These are phyloP conservation scores for Hortiboletus flavorubellus DNA, from an alignment of 768 basidiomycete species.

Conservation along the genomic window DNA sequence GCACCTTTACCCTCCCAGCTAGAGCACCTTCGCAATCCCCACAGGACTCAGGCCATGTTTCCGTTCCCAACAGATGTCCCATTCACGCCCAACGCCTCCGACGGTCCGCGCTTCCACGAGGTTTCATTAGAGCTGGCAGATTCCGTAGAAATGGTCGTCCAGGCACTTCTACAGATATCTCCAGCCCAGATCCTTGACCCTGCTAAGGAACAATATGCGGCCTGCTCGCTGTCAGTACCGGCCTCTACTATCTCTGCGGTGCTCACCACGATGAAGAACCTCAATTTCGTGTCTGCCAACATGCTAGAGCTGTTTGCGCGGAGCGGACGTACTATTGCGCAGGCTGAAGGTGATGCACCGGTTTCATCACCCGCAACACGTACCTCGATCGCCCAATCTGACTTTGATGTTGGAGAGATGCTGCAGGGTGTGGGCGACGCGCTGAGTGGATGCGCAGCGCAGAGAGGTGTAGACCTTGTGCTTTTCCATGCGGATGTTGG, in stretches of 20 bases:
- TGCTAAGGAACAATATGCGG: slow-evolving; percentile 91
- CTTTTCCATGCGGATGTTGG: slow-evolving; percentile 87
- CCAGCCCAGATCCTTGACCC: slow-evolving; percentile 88
- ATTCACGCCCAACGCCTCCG: slow-evolving; percentile 19
- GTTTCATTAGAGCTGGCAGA: slow-evolving; percentile 88
- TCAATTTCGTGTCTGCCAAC: slow-evolving; percentile 92
- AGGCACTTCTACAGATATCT: slow-evolving; percentile 87
- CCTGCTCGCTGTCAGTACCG: slow-evolving; percentile 83
- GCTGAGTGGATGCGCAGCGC: slow-evolving; percentile 77
- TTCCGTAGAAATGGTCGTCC: slow-evolving; percentile 84
- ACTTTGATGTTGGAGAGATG: slow-evolving; percentile 92
- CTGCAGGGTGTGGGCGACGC: slow-evolving; percentile 88
- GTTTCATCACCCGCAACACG: slow-evolving; percentile 20
- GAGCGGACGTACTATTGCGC: slow-evolving; percentile 13
- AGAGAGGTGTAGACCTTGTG: slow-evolving; percentile 85
- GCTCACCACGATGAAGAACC: slow-evolving; percentile 87
- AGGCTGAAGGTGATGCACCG: slow-evolving; percentile 14
- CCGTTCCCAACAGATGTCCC: slow-evolving; percentile 14
- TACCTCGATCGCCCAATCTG: slow-evolving; percentile 35
- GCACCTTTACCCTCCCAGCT: slow-evolving; percentile 79
- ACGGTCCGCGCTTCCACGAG: slow-evolving; percentile 49
- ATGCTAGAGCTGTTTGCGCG: slow-evolving; percentile 44
- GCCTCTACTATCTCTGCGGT: slow-evolving; percentile 85
- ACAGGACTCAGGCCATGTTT: slow-evolving; percentile 29
- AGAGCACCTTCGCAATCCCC: slow-evolving; percentile 70